Percentiles rank a stretch among this genome's conserved stretches.
These are phyloP conservation scores for Ampelomyces quisqualis DNA, from an alignment of 2,329 filamentous ascomycete species.

Conservation along the genomic window DNA sequence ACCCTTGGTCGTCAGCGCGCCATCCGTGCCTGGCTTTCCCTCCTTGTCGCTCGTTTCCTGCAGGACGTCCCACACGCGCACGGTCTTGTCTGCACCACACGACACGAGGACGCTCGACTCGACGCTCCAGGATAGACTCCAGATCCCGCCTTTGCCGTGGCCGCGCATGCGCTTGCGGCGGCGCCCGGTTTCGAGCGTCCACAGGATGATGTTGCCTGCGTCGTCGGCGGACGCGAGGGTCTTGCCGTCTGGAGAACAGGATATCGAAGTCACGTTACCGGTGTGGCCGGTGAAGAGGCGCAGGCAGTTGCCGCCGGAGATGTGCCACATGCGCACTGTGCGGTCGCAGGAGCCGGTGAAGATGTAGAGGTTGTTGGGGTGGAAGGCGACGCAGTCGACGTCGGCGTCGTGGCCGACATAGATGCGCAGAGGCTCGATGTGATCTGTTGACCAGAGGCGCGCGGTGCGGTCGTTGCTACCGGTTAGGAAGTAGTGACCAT, in stretches of 20 bases:
- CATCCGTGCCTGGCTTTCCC: constrained; percentile 56
- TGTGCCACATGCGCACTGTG: constrained; percentile 95
- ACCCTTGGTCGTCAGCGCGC: constrained; percentile 53
- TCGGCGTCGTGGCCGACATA: constrained; percentile 91
- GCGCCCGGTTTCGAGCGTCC: constrained; percentile 85
- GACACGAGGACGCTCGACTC: constrained; percentile 90
- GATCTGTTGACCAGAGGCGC: constrained; percentile 88
- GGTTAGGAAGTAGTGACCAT: constrained; percentile 91
- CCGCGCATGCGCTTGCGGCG: constrained; percentile 91
- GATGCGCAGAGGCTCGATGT: constrained; percentile 83
- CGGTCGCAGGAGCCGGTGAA: constrained; percentile 94
- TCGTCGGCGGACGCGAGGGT: constrained; percentile 89
- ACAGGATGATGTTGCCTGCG: constrained; percentile 86
- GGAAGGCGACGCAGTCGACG: constrained; percentile 90
- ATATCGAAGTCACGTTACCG: constrained; percentile 79
- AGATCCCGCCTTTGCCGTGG: constrained; percentile 90
- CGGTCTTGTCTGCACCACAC: constrained; percentile 86
- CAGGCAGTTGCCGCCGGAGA: constrained; percentile 82
- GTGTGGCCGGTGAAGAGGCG: constrained; percentile 90
- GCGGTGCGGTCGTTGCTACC: constrained; percentile 87
- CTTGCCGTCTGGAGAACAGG: constrained; percentile 85
- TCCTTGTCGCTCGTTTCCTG: constrained; percentile 59
- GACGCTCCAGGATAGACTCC: constrained; percentile 88
- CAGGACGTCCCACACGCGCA: constrained; percentile 89
- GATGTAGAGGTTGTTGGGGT: constrained; percentile 89